Evolutionary conservation across 495 filamentous ascomycete genomes (phyloP), one percentile per base, ranked within the genome.

Genomic region (Bathelium albidoporum): DNA sequence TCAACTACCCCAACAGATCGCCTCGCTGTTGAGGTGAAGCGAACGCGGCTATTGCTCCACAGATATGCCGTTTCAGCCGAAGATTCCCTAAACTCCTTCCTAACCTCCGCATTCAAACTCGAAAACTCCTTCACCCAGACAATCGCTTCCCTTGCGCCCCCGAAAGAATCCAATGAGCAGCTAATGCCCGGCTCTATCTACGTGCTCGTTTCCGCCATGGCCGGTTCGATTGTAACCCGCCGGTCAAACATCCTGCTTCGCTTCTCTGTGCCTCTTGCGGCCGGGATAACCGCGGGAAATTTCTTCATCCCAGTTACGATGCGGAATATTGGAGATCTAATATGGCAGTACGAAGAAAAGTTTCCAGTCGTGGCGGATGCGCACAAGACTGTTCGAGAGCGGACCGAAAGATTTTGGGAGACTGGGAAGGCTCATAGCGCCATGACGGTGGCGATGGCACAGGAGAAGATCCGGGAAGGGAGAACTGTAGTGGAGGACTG

Each of bases 131-230:
- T 93, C 77, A 96, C 94, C 63, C 81, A 81, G 70, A 97, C 94
- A 55, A 76, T 98, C 67, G 88, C 91, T 32, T 88, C 86, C 0
- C 84, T 98, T 11, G 91, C 91, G 39, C 94, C 94, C 26, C 79
- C 90, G 12, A 84, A 85, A 63, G 87, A 91, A 71, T 86, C 83
- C 59, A 85, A 87, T 65, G 94, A 98, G 77, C 83, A 83, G 68
- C 80, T 97, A 18, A 83, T 95, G 72, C 94, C 94, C 29, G 90
- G 91, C 4, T 74, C 84, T 41, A 81, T 97, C 65, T 97, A 97
- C 77, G 90, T 96, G 39, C 83, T 96, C 16, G 90, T 98, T 1
- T 83, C 90, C 12, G 85, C 89, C 64, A 96, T 98, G 91, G 87
- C 92, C 32, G 92, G 92, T 66, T 88, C 84, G 67, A 97, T 98